Conservation (phyloP, 169 alveolate species). For the Cryptosporidium parvum region DNA sequence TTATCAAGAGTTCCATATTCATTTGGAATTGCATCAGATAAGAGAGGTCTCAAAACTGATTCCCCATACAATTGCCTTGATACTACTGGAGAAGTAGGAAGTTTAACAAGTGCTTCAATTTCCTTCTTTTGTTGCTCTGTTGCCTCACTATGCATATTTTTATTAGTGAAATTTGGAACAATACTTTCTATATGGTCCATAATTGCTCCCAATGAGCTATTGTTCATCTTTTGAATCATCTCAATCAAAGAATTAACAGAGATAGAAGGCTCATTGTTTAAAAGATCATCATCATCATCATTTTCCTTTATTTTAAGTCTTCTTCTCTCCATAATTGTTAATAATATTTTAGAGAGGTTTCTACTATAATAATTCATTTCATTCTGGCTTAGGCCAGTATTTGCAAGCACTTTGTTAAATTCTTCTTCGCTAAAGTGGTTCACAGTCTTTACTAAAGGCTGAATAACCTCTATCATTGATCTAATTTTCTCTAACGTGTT, state of each 20-base stretch:
- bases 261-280: slow-evolving; percentile 7
- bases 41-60: slow-evolving; percentile 16
- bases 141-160: slow-evolving; percentile 45
- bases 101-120: slow-evolving; percentile 24
- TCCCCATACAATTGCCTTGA: slow-evolving; percentile 22
- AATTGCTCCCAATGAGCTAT: slow-evolving; percentile 17
- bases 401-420: neutral
- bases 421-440: slow-evolving; percentile 42
- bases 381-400: slow-evolving; percentile 13
- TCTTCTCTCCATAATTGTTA: slow-evolving; percentile 23
- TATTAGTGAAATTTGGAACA: slow-evolving; percentile 62
- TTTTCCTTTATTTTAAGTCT: slow-evolving; percentile 6
- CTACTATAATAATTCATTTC: slow-evolving; percentile 33
- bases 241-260: slow-evolving; percentile 39
- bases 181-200: slow-evolving; percentile 44
- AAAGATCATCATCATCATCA: slow-evolving; percentile 23
- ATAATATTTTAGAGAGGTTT: slow-evolving; percentile 18
- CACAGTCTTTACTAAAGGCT: neutral
- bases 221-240: slow-evolving; percentile 12
- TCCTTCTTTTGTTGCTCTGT: slow-evolving; percentile 39
- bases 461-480: slow-evolving; percentile 47
- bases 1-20: slow-evolving; percentile 29
- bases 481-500: slow-evolving; percentile 39
- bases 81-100: slow-evolving; percentile 32
- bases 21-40: slow-evolving; percentile 54